A percentile compares a stretch with the other conserved stretches of the same genome.
These are phyloP conservation scores for Olyra latifolia DNA, from an alignment of 176 grass and related monocot genomes.

Conservation along the genomic window DNA sequence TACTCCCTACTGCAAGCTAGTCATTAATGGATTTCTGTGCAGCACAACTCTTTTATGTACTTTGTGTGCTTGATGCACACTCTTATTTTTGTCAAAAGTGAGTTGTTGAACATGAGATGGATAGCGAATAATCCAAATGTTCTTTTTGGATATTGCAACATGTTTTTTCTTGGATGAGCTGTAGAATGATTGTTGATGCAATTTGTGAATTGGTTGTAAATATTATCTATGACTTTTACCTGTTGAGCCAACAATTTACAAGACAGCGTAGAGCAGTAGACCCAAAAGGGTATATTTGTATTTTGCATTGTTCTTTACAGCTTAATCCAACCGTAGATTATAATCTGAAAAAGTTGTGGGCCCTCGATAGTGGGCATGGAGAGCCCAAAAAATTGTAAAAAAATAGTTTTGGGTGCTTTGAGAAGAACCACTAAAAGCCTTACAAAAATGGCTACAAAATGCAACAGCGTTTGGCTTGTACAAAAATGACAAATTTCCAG, in stretches of 20 bases:
- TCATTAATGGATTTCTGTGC: background rate
- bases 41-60: background rate
- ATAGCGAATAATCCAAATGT: background rate
- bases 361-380: no score
- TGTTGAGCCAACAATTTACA: conserved; percentile 20
- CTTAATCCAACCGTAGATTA: no score
- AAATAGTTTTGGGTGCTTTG: no score
- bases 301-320: no score
- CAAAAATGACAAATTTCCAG: no score
- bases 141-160: background rate
- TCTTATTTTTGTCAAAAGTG: background rate
- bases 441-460: no score
- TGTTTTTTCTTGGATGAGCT: background rate
- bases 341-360: no score
- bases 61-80: background rate
- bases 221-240: background rate
- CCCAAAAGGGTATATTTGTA: background rate
- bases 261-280: background rate
- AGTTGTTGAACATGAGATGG: conserved; percentile 1
- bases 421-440: no score
- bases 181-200: background rate
- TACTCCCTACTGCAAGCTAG: background rate
- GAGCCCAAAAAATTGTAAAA: no score
- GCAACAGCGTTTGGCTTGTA: no score
- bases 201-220: background rate